These are phyloP conservation scores for Plectosphaerella sp. DNA, from an alignment of 2,329 filamentous ascomycete species.

Conservation along the genomic window DNA sequence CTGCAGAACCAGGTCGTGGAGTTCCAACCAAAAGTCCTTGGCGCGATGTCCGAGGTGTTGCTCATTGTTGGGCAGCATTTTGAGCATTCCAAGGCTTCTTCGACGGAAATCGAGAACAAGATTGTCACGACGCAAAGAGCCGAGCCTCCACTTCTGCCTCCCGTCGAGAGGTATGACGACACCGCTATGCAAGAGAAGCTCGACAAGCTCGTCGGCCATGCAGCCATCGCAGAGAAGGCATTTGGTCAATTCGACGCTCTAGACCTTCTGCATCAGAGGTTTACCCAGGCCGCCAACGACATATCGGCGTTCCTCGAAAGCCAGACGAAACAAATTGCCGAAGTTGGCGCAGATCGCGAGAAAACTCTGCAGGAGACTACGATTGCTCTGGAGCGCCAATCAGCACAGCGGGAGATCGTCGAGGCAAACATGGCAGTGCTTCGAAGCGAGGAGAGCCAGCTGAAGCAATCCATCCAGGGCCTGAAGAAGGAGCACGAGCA, in stretches of 20 bases:
- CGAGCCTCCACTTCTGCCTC: slow-evolving; percentile 6
- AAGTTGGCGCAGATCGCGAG: slow-evolving; percentile 75
- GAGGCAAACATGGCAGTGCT: slow-evolving; percentile 49
- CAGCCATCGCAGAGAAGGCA: slow-evolving; percentile 62
- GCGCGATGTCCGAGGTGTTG: slow-evolving; percentile 81
- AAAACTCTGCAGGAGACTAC: slow-evolving; percentile 76
- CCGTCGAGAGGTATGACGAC: slow-evolving; percentile 15
- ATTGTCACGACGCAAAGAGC: slow-evolving; percentile 28
- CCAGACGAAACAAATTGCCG: slow-evolving; percentile 69
- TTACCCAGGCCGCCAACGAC: slow-evolving; percentile 77
- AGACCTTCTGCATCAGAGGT: slow-evolving; percentile 83
- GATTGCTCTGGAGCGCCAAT: slow-evolving; percentile 73
- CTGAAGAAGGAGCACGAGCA: slow-evolving; percentile 69
- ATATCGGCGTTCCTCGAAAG: slow-evolving; percentile 76
- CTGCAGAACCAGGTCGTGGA: slow-evolving; percentile 77
- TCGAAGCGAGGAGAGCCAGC: slow-evolving; percentile 46
- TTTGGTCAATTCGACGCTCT: slow-evolving; percentile 75
- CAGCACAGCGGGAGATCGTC: slow-evolving; percentile 60
- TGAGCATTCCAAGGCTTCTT: slow-evolving; percentile 73
- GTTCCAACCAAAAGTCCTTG: slow-evolving; percentile 82
- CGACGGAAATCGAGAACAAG: slow-evolving; percentile 50
- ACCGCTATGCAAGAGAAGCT: slow-evolving; percentile 20
- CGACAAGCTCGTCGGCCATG: slow-evolving; percentile 55
- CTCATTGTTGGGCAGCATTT: slow-evolving; percentile 80
- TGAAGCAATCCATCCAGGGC: slow-evolving; percentile 50